Evolutionary conservation across 2,329 filamentous ascomycete species (phyloP).

Genomic region (Aspergillus glaucus): DNA sequence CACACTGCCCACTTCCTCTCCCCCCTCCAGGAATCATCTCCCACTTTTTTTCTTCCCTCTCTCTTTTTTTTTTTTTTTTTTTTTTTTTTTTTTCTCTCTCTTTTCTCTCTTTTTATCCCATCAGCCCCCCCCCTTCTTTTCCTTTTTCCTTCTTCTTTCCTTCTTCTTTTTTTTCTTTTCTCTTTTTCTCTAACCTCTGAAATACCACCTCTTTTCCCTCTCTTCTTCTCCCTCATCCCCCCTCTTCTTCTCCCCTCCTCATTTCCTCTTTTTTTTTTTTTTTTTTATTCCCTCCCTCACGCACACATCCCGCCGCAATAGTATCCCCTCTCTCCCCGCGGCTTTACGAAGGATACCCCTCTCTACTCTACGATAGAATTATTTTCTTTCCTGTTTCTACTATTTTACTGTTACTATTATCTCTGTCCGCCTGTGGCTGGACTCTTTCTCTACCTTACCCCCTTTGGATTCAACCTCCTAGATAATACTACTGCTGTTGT

Average conservation of each 20-base stretch:
- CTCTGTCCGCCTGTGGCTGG: slow-evolving; percentile 37
- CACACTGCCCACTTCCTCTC: background rate
- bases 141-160: slow-evolving; percentile 13
- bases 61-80: slow-evolving; percentile 2
- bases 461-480: slow-evolving; percentile 16
- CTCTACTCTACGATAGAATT: slow-evolving; percentile 8
- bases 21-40: slow-evolving; percentile 3
- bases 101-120: slow-evolving; percentile 10
- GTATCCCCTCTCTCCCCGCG: slow-evolving; percentile 16
- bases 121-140: slow-evolving; percentile 6
- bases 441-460: slow-evolving; percentile 11
- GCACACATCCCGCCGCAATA: background rate
- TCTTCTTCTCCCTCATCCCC: slow-evolving; percentile 13
- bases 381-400: slow-evolving; percentile 3
- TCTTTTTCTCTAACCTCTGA: slow-evolving; percentile 2
- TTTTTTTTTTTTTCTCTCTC: slow-evolving; percentile 11
- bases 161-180: slow-evolving; percentile 16
- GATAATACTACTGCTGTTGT: slow-evolving; percentile 6
- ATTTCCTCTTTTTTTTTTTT: slow-evolving; percentile 2
- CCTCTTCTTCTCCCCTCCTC: slow-evolving; percentile 8
- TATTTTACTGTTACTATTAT: slow-evolving; percentile 3
- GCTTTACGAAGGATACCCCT: slow-evolving; percentile 9
- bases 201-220: slow-evolving; percentile 10
- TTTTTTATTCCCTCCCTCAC: slow-evolving; percentile 15
- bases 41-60: background rate